Evolutionary conservation across 2,329 filamentous ascomycete genomes (phyloP).

Genomic region (Ustulina deusta): DNA sequence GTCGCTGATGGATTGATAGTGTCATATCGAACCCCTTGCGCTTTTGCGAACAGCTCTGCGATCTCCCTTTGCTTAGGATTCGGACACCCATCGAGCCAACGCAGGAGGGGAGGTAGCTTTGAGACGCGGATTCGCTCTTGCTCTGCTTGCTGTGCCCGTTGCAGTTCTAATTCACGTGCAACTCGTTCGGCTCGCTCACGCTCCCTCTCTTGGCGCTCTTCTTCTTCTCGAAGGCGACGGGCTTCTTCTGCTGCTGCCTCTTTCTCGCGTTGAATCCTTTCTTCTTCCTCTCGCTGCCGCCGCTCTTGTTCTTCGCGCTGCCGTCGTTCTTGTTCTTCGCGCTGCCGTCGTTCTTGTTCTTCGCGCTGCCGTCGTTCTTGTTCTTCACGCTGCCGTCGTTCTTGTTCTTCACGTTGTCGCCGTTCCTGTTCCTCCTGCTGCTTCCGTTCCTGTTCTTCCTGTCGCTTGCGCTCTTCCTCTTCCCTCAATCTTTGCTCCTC

Average conservation of each 20-base stretch:
- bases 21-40: constrained; percentile 73
- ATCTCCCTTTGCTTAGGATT: constrained; percentile 64
- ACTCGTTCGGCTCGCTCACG: constrained; percentile 58
- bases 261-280: constrained; percentile 47
- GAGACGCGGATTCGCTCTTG: constrained; percentile 66
- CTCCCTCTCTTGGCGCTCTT: constrained; percentile 62
- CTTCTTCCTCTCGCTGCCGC: constrained; percentile 54
- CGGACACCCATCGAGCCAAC: constrained; percentile 67
- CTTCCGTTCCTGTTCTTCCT: constrained; percentile 45
- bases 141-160: constrained; percentile 65
- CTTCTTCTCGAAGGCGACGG: constrained; percentile 61
- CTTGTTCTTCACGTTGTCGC: constrained; percentile 54
- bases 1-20: constrained; percentile 68
- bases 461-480: constrained; percentile 56
- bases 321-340: constrained; percentile 55
- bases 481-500: constrained; percentile 54
- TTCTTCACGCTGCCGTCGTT: constrained; percentile 50
- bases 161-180: constrained; percentile 64
- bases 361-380: constrained; percentile 47
- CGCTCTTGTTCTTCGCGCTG: constrained; percentile 55
- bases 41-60: constrained; percentile 66
- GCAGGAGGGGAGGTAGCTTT: constrained; percentile 70
- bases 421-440: constrained; percentile 36
- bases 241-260: constrained; percentile 50
- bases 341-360: constrained; percentile 44